Evolutionary conservation across 345 rosid species (phyloP).

Genomic region (Kernera saxatilis): DNA sequence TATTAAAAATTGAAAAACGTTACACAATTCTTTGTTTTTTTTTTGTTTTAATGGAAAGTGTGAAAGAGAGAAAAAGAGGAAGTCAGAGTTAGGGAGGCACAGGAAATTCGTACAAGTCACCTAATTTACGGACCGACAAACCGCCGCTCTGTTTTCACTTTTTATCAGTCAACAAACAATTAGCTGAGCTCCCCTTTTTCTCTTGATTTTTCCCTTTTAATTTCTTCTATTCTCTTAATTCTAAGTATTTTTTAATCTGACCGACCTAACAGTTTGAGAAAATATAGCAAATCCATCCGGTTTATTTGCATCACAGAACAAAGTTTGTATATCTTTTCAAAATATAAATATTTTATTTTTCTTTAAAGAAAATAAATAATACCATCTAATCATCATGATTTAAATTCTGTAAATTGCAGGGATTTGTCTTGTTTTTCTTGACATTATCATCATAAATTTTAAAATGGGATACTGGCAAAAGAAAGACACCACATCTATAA

Average conservation of each 20-base stretch:
- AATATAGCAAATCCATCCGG: background rate
- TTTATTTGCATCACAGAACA: background rate
- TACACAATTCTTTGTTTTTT: background rate
- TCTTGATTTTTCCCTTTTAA: background rate
- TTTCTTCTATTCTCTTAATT: background rate
- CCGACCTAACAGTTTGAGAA: constrained; percentile 2
- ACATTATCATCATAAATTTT: background rate
- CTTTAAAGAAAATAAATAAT: background rate
- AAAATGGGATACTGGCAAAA: background rate
- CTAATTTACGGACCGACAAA: constrained; percentile 31
- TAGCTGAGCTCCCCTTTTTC: background rate
- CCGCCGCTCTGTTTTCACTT: constrained; percentile 15
- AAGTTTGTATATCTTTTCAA: background rate
- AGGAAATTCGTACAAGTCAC: constrained; percentile 13
- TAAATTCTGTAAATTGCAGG: constrained; percentile 10
- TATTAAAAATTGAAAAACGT: background rate
- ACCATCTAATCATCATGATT: constrained; percentile 11
- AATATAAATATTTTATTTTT: background rate
- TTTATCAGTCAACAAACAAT: constrained; percentile 20
- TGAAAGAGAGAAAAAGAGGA: constrained; percentile 12
- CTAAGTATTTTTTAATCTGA: constrained; percentile 7
- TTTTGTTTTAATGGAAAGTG: constrained; percentile 3
- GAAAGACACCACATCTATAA: constrained; percentile 20
- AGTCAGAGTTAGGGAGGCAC: constrained; percentile 27
- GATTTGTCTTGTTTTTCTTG: background rate